These are phyloP conservation scores for Tetrahymena thermophila DNA, from an alignment of 73 alveolate species.

Conservation along the genomic window DNA sequence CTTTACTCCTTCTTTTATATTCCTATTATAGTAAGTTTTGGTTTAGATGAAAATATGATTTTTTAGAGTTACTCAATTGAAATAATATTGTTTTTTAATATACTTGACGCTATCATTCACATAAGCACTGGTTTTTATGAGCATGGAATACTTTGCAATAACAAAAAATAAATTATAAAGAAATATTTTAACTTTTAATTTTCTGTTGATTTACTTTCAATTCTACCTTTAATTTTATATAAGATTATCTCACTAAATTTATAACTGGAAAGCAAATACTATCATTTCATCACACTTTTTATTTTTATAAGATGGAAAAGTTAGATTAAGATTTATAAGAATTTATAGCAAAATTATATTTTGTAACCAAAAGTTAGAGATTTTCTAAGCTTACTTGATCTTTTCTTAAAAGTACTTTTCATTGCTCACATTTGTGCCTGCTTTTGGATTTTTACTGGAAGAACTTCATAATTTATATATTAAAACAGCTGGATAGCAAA, in stretches of 20 bases:
- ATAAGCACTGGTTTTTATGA: conserved; percentile 22
- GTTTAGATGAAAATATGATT: not conserved
- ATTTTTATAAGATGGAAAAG: not conserved
- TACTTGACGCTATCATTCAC: not conserved
- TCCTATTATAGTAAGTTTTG: not conserved
- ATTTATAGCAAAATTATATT: not conserved
- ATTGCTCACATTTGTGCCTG: conserved; percentile 44
- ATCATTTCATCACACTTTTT: not conserved
- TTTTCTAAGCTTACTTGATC: not conserved
- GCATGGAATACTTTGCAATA: not conserved
- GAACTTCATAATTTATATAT: not conserved
- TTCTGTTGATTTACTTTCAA: not conserved
- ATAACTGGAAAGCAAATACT: not conserved
- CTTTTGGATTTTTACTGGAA: conserved; percentile 19
- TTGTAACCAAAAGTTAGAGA: not conserved
- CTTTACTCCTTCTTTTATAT: not conserved
- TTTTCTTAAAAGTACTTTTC: conserved; percentile 1
- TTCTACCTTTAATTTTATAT: not conserved
- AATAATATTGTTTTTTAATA: not conserved
- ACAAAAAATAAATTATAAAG: not conserved
- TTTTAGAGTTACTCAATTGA: not conserved
- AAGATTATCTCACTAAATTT: not conserved
- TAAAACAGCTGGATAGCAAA: conserved; percentile 8
- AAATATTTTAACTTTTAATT: not conserved
- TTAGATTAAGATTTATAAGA: not conserved